Evolutionary conservation across 2,329 filamentous ascomycete species (phyloP).

Genomic region (Scorias spongiosa): DNA sequence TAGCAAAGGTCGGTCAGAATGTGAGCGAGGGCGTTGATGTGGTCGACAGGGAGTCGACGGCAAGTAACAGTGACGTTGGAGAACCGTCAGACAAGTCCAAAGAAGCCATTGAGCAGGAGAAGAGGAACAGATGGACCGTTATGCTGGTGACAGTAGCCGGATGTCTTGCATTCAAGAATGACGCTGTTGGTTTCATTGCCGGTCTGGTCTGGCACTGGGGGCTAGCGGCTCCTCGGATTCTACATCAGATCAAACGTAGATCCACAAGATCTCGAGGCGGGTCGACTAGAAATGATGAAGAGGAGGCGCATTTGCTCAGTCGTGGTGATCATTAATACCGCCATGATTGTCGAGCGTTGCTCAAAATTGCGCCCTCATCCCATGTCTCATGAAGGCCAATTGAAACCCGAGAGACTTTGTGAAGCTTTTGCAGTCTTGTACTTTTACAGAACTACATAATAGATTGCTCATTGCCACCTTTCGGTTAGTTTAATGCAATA

Average conservation of each 20-base stretch:
- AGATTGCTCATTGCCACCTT: too few species aligned
- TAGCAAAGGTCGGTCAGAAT: conserved; percentile 71
- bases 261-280: too few species aligned
- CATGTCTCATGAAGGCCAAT: too few species aligned
- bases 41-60: conserved; percentile 26
- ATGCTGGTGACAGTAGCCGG: conserved; percentile 80
- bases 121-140: conserved; percentile 64
- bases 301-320: too few species aligned
- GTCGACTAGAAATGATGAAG: too few species aligned
- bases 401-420: too few species aligned
- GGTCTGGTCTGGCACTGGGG: conserved; percentile 67
- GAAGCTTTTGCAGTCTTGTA: too few species aligned
- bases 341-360: too few species aligned
- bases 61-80: conserved; percentile 11
- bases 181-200: conserved; percentile 70
- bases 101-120: conserved; percentile 49
- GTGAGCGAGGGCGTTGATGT: conserved; percentile 59
- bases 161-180: conserved; percentile 75
- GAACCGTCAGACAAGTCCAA: conserved; percentile 29
- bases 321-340: too few species aligned
- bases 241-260: conserved; percentile 4
- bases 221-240: conserved; percentile 26
- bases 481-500: too few species aligned
- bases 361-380: too few species aligned
- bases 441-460: too few species aligned